Percentiles rank a stretch among this genome's conserved stretches.
Conservation (phyloP, 164 flowering plant genomes). For the Nymphaea thermarum region DNA sequence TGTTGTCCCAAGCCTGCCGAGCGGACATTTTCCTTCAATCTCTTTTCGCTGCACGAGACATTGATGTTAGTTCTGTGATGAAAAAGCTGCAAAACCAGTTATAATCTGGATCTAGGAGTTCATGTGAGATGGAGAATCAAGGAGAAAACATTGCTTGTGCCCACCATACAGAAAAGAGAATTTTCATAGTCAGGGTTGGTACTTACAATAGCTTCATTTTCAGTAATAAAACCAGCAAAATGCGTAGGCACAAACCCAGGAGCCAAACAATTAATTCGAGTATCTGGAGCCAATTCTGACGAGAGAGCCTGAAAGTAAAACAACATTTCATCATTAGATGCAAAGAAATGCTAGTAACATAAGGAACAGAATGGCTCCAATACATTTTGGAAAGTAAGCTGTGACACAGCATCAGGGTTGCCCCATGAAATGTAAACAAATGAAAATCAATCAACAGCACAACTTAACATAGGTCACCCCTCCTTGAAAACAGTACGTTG, state of each 20-base stretch:
- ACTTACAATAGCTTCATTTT: slow-evolving; percentile 47
- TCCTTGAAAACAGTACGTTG: not conserved
- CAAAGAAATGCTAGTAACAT: no score
- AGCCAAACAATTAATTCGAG: slow-evolving; percentile 77
- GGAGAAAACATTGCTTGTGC: no score
- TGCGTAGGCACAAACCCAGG: slow-evolving; percentile 98
- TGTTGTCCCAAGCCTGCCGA: slow-evolving; percentile 78
- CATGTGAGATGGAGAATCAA: no score
- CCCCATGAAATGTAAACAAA: not conserved
- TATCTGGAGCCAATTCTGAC: slow-evolving; percentile 69
- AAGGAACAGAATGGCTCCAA: no score
- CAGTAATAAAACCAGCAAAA: slow-evolving; percentile 50
- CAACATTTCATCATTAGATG: not conserved
- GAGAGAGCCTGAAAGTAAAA: slow-evolving; percentile 55
- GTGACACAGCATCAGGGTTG: not conserved
- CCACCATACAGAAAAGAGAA: no score
- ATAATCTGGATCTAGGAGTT: not conserved
- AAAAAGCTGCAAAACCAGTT: not conserved
- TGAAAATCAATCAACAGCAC: not conserved
- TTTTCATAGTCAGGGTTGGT: not conserved
- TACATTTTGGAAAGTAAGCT: not conserved
- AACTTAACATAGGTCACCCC: not conserved
- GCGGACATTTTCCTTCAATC: slow-evolving; percentile 36
- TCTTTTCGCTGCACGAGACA: slow-evolving; percentile 31
- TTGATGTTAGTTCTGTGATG: not conserved